Percentiles rank a stretch among this genome's conserved stretches.
Evolutionary conservation across 2,329 filamentous ascomycete species (phyloP).

Genomic region (Aspergillus awamori): DNA sequence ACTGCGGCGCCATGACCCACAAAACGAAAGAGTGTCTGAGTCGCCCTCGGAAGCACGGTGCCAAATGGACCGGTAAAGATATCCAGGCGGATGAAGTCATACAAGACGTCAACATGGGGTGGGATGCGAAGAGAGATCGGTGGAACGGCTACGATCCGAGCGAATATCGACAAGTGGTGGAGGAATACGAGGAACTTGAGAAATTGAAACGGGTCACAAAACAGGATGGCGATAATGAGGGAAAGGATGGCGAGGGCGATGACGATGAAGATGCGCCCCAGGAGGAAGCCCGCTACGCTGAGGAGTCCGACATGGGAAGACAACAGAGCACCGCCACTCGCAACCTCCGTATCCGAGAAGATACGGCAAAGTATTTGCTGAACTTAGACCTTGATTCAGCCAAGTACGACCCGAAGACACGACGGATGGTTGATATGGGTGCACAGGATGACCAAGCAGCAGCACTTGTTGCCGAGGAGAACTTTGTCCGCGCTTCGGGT

Average conservation of each 20-base stretch:
- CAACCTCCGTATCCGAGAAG: constrained; percentile 88
- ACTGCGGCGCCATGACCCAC: constrained; percentile 96
- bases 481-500: constrained; percentile 83
- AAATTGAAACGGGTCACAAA: constrained; percentile 64
- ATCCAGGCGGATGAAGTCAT: constrained; percentile 91
- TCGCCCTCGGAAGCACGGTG: constrained; percentile 83
- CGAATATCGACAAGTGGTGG: constrained; percentile 83
- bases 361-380: constrained; percentile 93
- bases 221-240: constrained; percentile 51
- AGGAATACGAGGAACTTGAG: constrained; percentile 86
- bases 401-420: constrained; percentile 95
- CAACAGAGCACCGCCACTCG: constrained; percentile 88
- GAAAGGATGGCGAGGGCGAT: constrained; percentile 53
- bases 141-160: constrained; percentile 97
- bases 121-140: constrained; percentile 95
- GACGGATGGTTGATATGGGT: constrained; percentile 84
- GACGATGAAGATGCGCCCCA: constrained; percentile 54
- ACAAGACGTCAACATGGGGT: constrained; percentile 83
- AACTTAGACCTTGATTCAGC: constrained; percentile 96
- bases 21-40: constrained; percentile 92
- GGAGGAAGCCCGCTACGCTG: constrained; percentile 72
- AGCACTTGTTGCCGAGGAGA: constrained; percentile 85
- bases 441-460: constrained; percentile 79
- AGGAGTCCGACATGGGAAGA: constrained; percentile 94
- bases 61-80: constrained; percentile 87